phyloP scores from a whole-genome alignment of 345 rosid genomes.

The Populus deltoides region DNA sequence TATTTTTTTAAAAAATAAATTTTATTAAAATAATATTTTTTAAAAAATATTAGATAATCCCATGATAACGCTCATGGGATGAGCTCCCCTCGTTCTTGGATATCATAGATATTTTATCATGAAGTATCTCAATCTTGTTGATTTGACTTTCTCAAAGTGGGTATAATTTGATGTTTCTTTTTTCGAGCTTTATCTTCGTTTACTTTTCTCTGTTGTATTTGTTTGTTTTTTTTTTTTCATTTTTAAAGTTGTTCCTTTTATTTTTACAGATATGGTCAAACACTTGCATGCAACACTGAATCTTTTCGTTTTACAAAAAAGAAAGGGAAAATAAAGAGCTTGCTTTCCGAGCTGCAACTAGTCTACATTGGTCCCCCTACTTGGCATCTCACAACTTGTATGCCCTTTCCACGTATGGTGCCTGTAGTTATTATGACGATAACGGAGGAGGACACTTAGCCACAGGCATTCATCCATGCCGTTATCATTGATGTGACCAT shows the following conservation, averaged over 20 bases:
- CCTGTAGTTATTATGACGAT: not conserved
- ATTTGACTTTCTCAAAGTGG: not conserved
- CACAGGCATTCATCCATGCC: too few species aligned
- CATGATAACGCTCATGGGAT: too few species aligned
- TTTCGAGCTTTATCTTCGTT: not conserved
- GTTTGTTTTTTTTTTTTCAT: not conserved
- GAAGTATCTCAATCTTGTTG: not conserved
- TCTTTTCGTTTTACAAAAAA: not conserved
- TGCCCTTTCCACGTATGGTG: not conserved
- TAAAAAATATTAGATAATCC: too few species aligned
- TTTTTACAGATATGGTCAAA: not conserved
- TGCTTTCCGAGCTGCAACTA: not conserved
- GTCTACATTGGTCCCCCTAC: not conserved
- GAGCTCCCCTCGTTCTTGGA: too few species aligned
- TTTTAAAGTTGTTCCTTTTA: not conserved
- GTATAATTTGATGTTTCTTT: not conserved
- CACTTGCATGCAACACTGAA: not conserved
- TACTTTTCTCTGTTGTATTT: too few species aligned
- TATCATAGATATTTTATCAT: too few species aligned
- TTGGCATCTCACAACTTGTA: not conserved
- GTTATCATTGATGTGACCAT: too few species aligned
- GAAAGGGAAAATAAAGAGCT: not conserved
- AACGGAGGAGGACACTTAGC: not conserved
- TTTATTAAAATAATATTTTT: too few species aligned
- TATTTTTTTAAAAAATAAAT: too few species aligned